Conservation (phyloP, 768 basidiomycete genomes). For the Rhizopogon roseolus region DNA sequence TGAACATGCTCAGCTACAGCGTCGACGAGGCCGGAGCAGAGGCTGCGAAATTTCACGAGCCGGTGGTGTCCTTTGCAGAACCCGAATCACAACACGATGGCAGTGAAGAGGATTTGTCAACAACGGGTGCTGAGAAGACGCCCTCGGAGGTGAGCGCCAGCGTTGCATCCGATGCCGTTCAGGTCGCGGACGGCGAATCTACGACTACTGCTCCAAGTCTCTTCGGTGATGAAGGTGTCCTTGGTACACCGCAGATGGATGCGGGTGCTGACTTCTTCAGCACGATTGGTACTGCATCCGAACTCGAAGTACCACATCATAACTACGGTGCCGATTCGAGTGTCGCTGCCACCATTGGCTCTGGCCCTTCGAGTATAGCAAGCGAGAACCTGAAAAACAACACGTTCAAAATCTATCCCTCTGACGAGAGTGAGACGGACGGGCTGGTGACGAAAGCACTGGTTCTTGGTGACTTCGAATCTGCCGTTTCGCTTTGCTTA, state of each 20-base stretch:
- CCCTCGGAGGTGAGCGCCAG: slow-evolving; percentile 67
- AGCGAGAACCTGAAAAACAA: slow-evolving; percentile 72
- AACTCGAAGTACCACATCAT: slow-evolving; percentile 69
- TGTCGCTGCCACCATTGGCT: slow-evolving; percentile 94
- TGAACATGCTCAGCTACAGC: slow-evolving; percentile 21
- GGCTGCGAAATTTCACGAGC: slow-evolving; percentile 52
- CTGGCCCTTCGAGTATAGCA: slow-evolving; percentile 76
- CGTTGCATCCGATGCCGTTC: slow-evolving; percentile 59
- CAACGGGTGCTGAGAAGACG: slow-evolving; percentile 29
- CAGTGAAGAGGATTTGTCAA: slow-evolving; percentile 22
- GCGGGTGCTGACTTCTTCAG: slow-evolving; percentile 87
- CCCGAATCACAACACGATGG: slow-evolving; percentile 44
- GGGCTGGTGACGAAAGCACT: slow-evolving; percentile 87
- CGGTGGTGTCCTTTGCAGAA: slow-evolving; percentile 82
- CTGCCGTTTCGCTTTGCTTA: slow-evolving; percentile 88
- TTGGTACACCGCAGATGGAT: slow-evolving; percentile 61
- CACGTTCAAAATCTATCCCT: slow-evolving; percentile 87
- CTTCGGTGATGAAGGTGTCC: slow-evolving; percentile 72
- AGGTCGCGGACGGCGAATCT: slow-evolving; percentile 65
- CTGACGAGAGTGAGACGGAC: slow-evolving; percentile 84
- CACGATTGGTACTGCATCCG: slow-evolving; percentile 55
- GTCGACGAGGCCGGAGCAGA: slow-evolving; percentile 37
- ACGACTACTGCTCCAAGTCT: slow-evolving; percentile 84
- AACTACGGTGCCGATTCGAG: slow-evolving; percentile 83
- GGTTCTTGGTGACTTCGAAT: slow-evolving; percentile 92